Evolutionary conservation across 768 basidiomycete species (phyloP).

Genomic region (Xerocomellus dryophilus): DNA sequence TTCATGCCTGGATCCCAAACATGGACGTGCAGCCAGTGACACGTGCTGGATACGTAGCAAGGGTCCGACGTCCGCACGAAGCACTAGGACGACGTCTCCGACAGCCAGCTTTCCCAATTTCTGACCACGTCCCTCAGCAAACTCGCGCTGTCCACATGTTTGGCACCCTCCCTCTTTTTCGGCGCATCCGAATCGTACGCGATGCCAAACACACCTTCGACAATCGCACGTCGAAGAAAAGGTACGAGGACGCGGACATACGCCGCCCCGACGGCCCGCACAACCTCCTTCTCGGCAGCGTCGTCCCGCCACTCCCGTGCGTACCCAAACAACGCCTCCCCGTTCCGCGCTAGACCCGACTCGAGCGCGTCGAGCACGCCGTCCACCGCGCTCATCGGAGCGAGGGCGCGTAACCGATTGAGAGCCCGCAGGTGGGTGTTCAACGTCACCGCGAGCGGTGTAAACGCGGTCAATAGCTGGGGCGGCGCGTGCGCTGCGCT

Average conservation of each 20-base stretch:
- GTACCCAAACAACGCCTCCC: constrained; percentile 47
- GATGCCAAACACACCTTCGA: constrained; percentile 70
- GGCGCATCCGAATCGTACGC: constrained; percentile 16
- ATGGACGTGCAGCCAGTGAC: neutral
- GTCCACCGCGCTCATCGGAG: constrained; percentile 57
- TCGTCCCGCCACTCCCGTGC: constrained; percentile 37
- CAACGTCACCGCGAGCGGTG: constrained; percentile 67
- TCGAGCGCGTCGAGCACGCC: constrained; percentile 54
- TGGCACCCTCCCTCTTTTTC: neutral
- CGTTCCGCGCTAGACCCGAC: constrained; percentile 44
- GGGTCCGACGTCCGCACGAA: neutral
- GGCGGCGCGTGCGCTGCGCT: constrained; percentile 64
- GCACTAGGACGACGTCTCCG: constrained; percentile 7
- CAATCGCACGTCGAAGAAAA: constrained; percentile 64
- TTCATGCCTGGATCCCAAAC: neutral
- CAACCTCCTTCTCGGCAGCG: constrained; percentile 33
- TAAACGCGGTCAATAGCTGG: constrained; percentile 65
- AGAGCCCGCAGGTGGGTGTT: constrained; percentile 73
- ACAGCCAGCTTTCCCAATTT: constrained; percentile 33
- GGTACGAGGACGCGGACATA: constrained; percentile 66
- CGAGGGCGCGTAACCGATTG: constrained; percentile 79
- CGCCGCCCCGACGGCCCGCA: constrained; percentile 51
- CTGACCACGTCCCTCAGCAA: constrained; percentile 10
- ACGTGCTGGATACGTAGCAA: neutral
- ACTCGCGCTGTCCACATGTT: neutral